Evolutionary conservation across 2,329 filamentous ascomycete species (phyloP), one percentile per base, ranked within the genome.

Genomic region (Gnomoniopsis sp.): DNA sequence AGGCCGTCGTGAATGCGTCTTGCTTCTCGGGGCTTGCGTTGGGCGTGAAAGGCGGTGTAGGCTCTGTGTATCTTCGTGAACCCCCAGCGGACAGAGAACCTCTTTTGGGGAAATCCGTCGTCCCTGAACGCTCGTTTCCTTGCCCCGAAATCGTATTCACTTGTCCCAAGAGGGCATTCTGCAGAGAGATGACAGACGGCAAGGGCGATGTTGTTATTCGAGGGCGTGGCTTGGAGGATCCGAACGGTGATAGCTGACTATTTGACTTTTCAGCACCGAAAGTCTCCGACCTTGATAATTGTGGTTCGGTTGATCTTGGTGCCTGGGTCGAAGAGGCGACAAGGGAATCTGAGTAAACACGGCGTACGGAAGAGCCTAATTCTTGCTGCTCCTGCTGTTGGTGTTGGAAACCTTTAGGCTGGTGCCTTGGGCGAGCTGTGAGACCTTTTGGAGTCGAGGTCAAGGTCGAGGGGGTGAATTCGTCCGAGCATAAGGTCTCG

Each of bases 401-500:
- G 2, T 41, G 15, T 2, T n/a, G 41, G 8, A 17, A 17, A 44
- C n/a, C 6, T n/a, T 4, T 30, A 8, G 26, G 26, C 26, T 30
- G 26, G 26, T 30, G 30, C 17, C 55, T 46, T 22, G 59, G 59
- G 19, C 59, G 47, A 38, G 53, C 52, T 8, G 56, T 57, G 30
- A 61, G 57, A 10, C 53, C 53, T 14, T 53, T 30, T 7, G 43
- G 56, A 15, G 48, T 49, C 26, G 59, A 61, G 7, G 33, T 50
- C 15, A 52, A 48, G 7, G 59, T 52, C 22, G 59, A 59, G 1
- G 47, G 49, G 3, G 51, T 47, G 10, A 53, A 61, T 12, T 50
- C 52, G 44, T 61, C 59, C 19, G 43, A 53, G 23, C 52, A 23
- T 14, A 51, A 41, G 10, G 56, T 59, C 19, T 59, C 59, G 17